phyloP scores from a whole-genome alignment of 306 rosid species.

The Rubus idaeus region DNA sequence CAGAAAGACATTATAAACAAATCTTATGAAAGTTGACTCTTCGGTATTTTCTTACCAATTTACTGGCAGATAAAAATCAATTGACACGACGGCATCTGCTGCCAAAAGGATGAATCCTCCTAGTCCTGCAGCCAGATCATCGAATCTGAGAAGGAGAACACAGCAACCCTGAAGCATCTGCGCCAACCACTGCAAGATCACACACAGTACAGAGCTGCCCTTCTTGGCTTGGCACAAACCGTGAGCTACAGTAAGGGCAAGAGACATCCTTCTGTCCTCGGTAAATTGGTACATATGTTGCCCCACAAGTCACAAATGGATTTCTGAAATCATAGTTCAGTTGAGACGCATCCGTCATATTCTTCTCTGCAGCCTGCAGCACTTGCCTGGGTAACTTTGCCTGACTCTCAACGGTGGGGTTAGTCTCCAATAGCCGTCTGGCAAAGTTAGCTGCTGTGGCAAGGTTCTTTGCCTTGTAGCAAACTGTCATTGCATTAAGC shows the following conservation, averaged over 20 bases:
- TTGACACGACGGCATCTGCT: constrained; percentile 20
- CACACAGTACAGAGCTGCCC: constrained; percentile 80
- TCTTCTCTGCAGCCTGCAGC: constrained; percentile 87
- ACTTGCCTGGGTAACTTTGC: constrained; percentile 87
- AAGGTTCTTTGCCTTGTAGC: constrained; percentile 82
- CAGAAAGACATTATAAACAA: constrained; percentile 19
- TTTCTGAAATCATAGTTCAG: constrained; percentile 87
- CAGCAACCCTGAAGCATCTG: constrained; percentile 87
- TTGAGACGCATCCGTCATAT: constrained; percentile 65
- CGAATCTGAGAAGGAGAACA: constrained; percentile 86
- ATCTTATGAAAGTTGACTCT: constrained; percentile 22
- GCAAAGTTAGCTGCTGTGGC: constrained; percentile 86
- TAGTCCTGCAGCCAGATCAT: constrained; percentile 42
- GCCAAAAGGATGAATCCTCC: constrained; percentile 39
- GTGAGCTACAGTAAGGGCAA: constrained; percentile 85
- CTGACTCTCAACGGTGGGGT: constrained; percentile 76
- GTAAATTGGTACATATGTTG: constrained; percentile 83
- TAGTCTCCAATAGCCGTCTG: constrained; percentile 80
- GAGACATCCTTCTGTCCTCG: constrained; percentile 84
- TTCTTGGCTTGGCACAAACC: constrained; percentile 80
- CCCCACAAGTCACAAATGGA: constrained; percentile 89
- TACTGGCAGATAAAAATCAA: constrained; percentile 16
- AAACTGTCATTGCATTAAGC: constrained; percentile 64
- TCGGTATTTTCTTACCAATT: constrained; percentile 32
- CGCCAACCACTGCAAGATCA: constrained; percentile 81